Evolutionary conservation across 1,284 basidiomycete genomes (phyloP).

Genomic region (Athelia psychrophila): DNA sequence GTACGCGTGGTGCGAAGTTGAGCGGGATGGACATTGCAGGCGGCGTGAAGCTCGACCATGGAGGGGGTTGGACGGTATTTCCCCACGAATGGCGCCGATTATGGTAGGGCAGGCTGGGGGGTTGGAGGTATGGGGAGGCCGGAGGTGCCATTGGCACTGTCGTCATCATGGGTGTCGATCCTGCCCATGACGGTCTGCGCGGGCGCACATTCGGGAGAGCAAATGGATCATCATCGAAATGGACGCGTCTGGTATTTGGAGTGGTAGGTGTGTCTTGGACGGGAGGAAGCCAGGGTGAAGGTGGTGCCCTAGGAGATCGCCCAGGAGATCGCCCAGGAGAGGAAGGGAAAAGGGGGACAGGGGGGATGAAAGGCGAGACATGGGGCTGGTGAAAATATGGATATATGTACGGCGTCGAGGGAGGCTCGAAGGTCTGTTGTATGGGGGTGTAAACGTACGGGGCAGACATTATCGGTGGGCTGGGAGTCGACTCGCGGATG

Average conservation of each 20-base stretch:
- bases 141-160: conserved; percentile 9
- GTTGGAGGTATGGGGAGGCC: conserved; percentile 3
- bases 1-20: conserved; percentile 18
- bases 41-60: conserved; percentile 15
- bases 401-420: conserved; percentile 18
- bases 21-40: conserved; percentile 18
- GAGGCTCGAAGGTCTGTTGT: conserved; percentile 25
- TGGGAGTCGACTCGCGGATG: neutral
- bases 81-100: conserved; percentile 10
- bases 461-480: conserved; percentile 28
- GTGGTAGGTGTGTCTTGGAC: conserved; percentile 4
- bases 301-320: conserved; percentile 11
- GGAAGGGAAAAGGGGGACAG: conserved; percentile 25
- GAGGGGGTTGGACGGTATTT: conserved; percentile 4
- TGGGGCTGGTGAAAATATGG: conserved; percentile 24
- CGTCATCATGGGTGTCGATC: neutral
- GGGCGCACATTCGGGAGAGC: neutral
- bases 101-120: neutral
- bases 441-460: conserved; percentile 37
- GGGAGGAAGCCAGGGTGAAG: conserved; percentile 17
- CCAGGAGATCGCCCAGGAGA: conserved; percentile 14
- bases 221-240: conserved; percentile 3
- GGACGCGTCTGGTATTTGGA: conserved; percentile 15
- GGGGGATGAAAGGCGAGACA: conserved; percentile 39
- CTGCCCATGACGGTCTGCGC: conserved; percentile 6